Evolutionary conservation across 2,329 filamentous ascomycete genomes (phyloP).

Genomic region (Paramyrothecium sp.): DNA sequence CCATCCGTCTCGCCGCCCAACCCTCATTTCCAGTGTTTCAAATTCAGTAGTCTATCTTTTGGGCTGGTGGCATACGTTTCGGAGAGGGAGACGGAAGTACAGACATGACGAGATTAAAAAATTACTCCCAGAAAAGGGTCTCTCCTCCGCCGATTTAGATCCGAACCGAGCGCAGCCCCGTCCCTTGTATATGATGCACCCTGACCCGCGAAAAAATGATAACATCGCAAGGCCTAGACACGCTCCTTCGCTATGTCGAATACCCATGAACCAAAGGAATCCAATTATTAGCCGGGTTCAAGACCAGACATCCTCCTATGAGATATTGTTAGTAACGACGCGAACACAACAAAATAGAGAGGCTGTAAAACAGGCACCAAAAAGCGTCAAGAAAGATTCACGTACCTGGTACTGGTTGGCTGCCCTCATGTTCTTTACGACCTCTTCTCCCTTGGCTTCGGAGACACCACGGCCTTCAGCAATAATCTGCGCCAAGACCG

Average conservation of each 20-base stretch:
- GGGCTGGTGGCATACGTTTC: neutral
- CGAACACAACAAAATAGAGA: neutral
- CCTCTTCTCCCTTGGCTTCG: constrained; percentile 87
- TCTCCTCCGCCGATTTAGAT: neutral
- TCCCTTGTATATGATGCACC: neutral
- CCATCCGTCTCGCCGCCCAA: too few relatives aligned
- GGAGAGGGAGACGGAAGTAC: neutral
- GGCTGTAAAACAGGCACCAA: neutral
- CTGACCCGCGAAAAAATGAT: neutral
- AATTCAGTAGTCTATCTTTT: neutral
- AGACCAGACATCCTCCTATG: constrained; percentile 71
- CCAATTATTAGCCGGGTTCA: constrained; percentile 29
- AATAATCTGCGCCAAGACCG: constrained; percentile 83
- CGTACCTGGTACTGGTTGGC: constrained; percentile 92
- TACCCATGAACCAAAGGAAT: constrained; percentile 9
- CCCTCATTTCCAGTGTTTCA: neutral
- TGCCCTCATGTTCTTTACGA: constrained; percentile 95
- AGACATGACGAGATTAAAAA: neutral
- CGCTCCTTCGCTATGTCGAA: constrained; percentile 15
- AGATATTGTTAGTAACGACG: constrained; percentile 12
- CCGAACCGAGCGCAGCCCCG: neutral
- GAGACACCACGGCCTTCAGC: constrained; percentile 78
- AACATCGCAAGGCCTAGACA: constrained; percentile 4
- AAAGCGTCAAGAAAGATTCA: constrained; percentile 7
- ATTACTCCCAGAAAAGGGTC: neutral